Evolutionary conservation across 2,329 filamentous ascomycete genomes (phyloP).

Genomic region (Didymella segeticola): DNA sequence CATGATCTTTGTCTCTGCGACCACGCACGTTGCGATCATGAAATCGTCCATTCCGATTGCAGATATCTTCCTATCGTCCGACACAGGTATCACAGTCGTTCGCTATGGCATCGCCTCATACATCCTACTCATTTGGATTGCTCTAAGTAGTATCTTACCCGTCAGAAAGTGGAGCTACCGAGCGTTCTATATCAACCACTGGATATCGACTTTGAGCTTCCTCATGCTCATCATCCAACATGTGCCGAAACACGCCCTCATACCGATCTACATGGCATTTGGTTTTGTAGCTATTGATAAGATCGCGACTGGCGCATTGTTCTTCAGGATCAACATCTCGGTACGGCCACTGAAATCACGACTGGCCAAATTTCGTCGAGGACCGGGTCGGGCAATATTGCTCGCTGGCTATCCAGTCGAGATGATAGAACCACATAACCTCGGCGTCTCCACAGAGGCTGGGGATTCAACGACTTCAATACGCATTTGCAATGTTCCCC

Average conservation of each 20-base stretch:
- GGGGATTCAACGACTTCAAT: conserved; percentile 28
- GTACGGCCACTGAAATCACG: conserved; percentile 18
- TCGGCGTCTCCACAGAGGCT: conserved; percentile 8
- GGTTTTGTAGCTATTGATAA: conserved; percentile 28
- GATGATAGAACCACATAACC: conserved; percentile 22
- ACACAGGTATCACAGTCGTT: conserved; percentile 29
- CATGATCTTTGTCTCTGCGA: conserved; percentile 34
- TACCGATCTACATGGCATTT: conserved; percentile 29
- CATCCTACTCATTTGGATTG: conserved; percentile 32
- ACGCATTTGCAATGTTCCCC: conserved; percentile 30
- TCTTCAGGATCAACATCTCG: conserved; percentile 29
- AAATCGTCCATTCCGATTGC: conserved; percentile 29
- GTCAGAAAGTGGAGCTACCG: conserved; percentile 34
- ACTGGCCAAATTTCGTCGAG: conserved; percentile 15
- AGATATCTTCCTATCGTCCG: conserved; percentile 29
- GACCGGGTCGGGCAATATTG: conserved; percentile 19
- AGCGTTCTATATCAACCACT: conserved; percentile 38
- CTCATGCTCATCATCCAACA: conserved; percentile 31
- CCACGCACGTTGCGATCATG: conserved; percentile 36
- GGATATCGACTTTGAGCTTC: conserved; percentile 30
- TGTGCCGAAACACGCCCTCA: conserved; percentile 31
- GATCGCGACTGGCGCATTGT: conserved; percentile 3
- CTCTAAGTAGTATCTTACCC: conserved; percentile 28
- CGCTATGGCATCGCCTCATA: conserved; percentile 37
- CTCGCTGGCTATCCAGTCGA: conserved; percentile 33